Conservation (phyloP, 176 grass and related monocot genomes). For the Hordeum marinum region DNA sequence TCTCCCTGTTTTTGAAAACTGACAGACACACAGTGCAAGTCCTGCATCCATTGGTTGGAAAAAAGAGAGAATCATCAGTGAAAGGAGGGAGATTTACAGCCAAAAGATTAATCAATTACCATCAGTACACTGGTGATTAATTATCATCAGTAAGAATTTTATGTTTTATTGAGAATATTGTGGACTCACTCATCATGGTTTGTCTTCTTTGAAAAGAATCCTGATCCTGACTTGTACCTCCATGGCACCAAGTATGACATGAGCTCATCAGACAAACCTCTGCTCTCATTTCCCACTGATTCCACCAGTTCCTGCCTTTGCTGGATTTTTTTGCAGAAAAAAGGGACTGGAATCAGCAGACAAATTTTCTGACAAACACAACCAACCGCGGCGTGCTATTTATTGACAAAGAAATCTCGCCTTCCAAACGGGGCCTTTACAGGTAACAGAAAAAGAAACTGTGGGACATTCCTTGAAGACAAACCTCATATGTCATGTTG, state of each 20-base stretch:
- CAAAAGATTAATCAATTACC: not conserved
- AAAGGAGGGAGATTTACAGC: not conserved
- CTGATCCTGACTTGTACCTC: slow-evolving; percentile 63
- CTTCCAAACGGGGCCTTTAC: not conserved
- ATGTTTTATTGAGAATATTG: not conserved
- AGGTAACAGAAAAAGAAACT: not conserved
- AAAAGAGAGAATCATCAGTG: not conserved
- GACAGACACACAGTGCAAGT: slow-evolving; percentile 74
- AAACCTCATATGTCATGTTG: slow-evolving; percentile 86
- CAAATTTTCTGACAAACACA: not conserved
- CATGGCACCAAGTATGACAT: slow-evolving; percentile 48
- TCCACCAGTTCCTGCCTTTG: slow-evolving; percentile 64
- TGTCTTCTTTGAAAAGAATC: slow-evolving; percentile 62
- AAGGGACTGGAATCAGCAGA: not conserved
- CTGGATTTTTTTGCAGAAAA: slow-evolving; percentile 19
- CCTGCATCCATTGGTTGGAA: slow-evolving; percentile 31
- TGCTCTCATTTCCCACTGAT: slow-evolving; percentile 55
- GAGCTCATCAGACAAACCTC: slow-evolving; percentile 69
- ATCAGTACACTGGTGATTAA: not conserved
- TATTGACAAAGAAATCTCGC: not conserved
- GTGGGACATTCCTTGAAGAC: not conserved
- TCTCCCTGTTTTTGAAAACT: slow-evolving; percentile 47
- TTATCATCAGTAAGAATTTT: not conserved
- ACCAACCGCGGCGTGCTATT: not conserved
- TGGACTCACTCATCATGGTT: slow-evolving; percentile 53